These are phyloP conservation scores for Osmanthus fragrans DNA, from an alignment of 257 asterid species.

Conservation along the genomic window DNA sequence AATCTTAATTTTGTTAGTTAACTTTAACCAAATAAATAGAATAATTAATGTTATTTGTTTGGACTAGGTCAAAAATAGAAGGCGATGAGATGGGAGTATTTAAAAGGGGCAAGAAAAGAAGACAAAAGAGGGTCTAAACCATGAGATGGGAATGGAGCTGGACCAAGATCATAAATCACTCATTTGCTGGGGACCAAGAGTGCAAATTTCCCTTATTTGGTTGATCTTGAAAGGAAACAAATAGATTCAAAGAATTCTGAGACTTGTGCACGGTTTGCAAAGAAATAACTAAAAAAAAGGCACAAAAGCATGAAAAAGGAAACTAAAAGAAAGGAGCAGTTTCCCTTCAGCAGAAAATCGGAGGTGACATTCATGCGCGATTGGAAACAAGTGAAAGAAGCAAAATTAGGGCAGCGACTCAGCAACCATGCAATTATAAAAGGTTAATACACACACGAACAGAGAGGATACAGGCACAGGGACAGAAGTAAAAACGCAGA, in stretches of 20 bases:
- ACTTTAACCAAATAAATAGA: not conserved
- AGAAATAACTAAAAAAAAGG: not conserved
- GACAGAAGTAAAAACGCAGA: not conserved
- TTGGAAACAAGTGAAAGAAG: not conserved
- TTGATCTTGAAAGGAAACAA: not conserved
- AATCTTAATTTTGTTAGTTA: not conserved
- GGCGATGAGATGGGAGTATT: not conserved
- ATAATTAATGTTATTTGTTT: not conserved
- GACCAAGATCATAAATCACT: not conserved
- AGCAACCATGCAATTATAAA: not conserved
- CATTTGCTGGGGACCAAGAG: not conserved
- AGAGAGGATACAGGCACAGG: not conserved
- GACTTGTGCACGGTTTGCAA: not conserved
- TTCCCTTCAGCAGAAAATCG: not conserved
- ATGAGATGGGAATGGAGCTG: not conserved
- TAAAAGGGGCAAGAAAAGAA: not conserved
- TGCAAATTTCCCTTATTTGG: not conserved
- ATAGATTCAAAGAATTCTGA: not conserved
- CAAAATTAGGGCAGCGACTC: not conserved
- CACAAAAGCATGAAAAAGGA: not conserved
- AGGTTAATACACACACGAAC: not conserved
- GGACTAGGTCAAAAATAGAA: not conserved
- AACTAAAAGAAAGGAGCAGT: not conserved
- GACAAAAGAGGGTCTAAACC: not conserved
- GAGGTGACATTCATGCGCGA: not conserved